Evolutionary conservation across 2,329 filamentous ascomycete genomes (phyloP), one percentile per base, ranked within the genome.

Genomic region (Trichoderma hamatum): DNA sequence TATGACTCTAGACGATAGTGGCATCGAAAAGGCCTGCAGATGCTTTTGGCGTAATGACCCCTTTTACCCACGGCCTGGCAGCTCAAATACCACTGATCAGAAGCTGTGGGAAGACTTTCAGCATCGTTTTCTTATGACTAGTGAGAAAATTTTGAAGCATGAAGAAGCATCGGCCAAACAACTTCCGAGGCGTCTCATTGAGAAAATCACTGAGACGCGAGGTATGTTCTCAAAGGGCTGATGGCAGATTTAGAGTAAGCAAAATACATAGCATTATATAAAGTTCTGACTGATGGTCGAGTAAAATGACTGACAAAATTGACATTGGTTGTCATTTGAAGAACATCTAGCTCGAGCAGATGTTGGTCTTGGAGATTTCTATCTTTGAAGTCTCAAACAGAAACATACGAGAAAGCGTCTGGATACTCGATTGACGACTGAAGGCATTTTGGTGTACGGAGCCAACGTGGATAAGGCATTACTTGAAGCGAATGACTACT

Each of bases 361-460:
- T 36, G 13, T 56, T 13, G 30, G 16, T 14, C 30, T 56, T 24
- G 34, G 5, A 65, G 39, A 26, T 3, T 66, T 16, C 16, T 55
- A 21, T 24, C 28, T 34, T 16, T 66, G 62, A 14, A 24, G 28
- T 30, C 46, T 7, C 30, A 46, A 28, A 55, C 51, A 13, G 56
- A 16, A 43, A 66, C 51, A 10, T 66, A 36, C 28, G 51, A 65
- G 28, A 11, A 56, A 28, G 34, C 21, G 16, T 56, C 51, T 85
- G 82, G 83, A 73, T 84, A 0, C 72, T 86, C 0, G 83, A 86
- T 51, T 86, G 81, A 85, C 70, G 78, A 80, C 61, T 81, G 78
- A 67, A 9, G 14, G 19, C 7, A 71, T 81, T 19, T 61, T 51
- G n/a, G 56, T 66, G 51, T 32, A 66, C 32, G n/a, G 24, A 19